phyloP scores from a whole-genome alignment of 306 rosid genomes.

The Prunus kanzakura region DNA sequence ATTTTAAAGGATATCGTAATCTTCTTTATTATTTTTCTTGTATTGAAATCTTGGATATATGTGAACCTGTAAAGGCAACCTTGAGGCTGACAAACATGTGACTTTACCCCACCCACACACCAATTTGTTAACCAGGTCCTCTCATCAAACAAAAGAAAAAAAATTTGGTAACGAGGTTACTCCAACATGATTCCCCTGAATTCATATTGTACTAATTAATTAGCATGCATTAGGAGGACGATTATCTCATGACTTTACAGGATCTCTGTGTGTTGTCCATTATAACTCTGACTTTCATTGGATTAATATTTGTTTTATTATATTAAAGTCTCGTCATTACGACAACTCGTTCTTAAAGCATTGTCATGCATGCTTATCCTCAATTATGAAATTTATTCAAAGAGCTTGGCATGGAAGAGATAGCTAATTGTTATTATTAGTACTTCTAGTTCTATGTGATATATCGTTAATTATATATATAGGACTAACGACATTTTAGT shows the following conservation, averaged over 20 bases:
- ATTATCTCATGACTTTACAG: background rate
- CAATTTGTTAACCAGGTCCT: background rate
- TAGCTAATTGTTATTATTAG: background rate
- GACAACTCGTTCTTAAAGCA: background rate
- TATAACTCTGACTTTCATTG: background rate
- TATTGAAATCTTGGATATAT: too few relatives aligned
- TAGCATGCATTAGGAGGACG: background rate
- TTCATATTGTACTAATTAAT: background rate
- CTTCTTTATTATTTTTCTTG: too few relatives aligned
- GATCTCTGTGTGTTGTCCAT: background rate
- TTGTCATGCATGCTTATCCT: background rate
- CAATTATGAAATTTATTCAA: background rate
- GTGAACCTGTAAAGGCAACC: too few relatives aligned
- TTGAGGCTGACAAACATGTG: slow-evolving; percentile 14
- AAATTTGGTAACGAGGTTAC: slow-evolving; percentile 1
- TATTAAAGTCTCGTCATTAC: background rate
- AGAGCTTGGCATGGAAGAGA: background rate
- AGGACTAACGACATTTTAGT: too few relatives aligned
- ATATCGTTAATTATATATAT: too few relatives aligned
- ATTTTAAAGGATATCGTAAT: too few relatives aligned
- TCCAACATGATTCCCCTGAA: background rate
- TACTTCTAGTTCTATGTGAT: too few relatives aligned
- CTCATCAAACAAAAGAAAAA: too few relatives aligned
- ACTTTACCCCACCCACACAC: slow-evolving; percentile 9
- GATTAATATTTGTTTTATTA: background rate